Evolutionary conservation across 768 basidiomycete genomes (phyloP), one percentile per base, ranked within the genome.

Genomic region (Calocybe gangraenosa): DNA sequence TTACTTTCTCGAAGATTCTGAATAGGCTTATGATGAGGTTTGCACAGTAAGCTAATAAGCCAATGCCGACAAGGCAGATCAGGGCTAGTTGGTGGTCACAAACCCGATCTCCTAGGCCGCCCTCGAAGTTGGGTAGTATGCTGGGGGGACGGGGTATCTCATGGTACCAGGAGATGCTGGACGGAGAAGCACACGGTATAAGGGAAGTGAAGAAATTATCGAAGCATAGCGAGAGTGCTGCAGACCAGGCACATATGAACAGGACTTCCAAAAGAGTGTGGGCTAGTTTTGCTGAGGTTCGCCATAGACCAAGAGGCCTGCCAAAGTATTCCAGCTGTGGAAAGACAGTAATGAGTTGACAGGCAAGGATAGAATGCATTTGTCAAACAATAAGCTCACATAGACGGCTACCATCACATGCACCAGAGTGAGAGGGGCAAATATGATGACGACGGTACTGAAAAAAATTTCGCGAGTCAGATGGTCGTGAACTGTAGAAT

Each of bases 201-300:
- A 81, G 68, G 2, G 90, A 88, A 3, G 91, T 93, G 68, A 93
- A 92, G 65, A 84, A 92, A 59, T 95, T 91, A 72, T 94, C 90
- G 65, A 94, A 91, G 50, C 79, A 82, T 42, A 94, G 82, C 14
- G 90, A 89, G 43, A 94, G 75, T 13, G 87, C 83, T 23, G 90
- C 87, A 46, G 89, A 91, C 91, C 92, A 95, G n/a, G 86, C 79
- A 65, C 92, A 94, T 54, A 92, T 92, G 62, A 91, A 92, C 44
- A 91, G 71, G 36, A 92, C 86, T 69, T 95, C 93, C 37, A 82
- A 76, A 23, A 94, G 77, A 6, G 92, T 94, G 58, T 93, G 84
- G 2, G 86, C 80, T 30, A 93, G 77, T 65, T 94, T 94, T 40
- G 73, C 81, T 23, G 89, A 90, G 23, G 92, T 92, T 41, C 78